Evolutionary conservation across 495 filamentous ascomycete species (phyloP), one percentile per base, ranked within the genome.

Genomic region (Cercophora sp.): DNA sequence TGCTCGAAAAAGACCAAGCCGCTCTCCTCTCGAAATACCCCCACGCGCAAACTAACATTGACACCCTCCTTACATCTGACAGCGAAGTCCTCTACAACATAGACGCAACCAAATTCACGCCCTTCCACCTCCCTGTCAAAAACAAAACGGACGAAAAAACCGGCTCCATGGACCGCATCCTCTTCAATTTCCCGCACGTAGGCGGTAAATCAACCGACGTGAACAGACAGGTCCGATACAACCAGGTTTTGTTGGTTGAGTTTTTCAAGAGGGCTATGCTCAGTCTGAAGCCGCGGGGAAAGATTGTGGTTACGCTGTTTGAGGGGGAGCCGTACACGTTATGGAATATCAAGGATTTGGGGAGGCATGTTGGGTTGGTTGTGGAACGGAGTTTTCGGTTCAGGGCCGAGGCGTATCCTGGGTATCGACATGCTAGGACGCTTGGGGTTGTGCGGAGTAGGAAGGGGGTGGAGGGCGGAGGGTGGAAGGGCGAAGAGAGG

Each of bases 181-280:
- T 89, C 41, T 98, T 96, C 78, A 95, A 96, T 73, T 98, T 98
- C 70, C 93, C 93, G 40, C 93, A 98, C 69, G 85, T 95, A 2
- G 93, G 93, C 45, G 93, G 93, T 6, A 81, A 90, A 55, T 87
- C 81, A 39, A 97, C 83, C 37, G 93, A 98, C 70, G 88, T 96
- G 43, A 95, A 96, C 70, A 77, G 93, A 15, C 93, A 98, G 71
- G 90, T 96, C 10, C 82, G 93, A 27, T 78, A 84, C 58, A 97
- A 98, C 64, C 93, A 97, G 70, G 87, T 91, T 63, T 75, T 96
- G 25, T 76, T 96, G 2, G 87, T 94, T 8, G 77, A 73, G 4
- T 95, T 95, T 67, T 96, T 96, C 73, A 76, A 79, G 54, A 72
- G 79, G 8, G 83, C 74, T 5, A 58, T 67, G 3, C 56, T 52